Conservation (phyloP, 1,284 basidiomycete species). For the Apiotrichum akiyoshidainum region DNA sequence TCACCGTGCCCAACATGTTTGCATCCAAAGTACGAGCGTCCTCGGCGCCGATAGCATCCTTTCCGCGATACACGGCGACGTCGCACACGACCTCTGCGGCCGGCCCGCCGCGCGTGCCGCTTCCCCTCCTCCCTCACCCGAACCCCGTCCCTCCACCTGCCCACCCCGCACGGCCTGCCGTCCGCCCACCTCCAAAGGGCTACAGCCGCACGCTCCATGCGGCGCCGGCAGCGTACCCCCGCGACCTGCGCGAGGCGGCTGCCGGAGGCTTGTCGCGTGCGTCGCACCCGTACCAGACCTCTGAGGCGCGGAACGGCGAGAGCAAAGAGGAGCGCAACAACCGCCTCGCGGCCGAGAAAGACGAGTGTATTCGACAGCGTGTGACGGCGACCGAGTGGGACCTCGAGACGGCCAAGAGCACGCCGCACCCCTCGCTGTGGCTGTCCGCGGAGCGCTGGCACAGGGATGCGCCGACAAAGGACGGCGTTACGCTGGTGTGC, state of each 20-base stretch:
- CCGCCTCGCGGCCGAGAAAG: constrained; percentile 15
- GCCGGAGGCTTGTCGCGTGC: constrained; percentile 15
- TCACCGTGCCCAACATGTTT: not conserved
- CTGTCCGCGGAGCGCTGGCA: constrained; percentile 28
- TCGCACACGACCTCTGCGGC: constrained; percentile 14
- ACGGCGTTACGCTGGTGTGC: constrained; percentile 64
- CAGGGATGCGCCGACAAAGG: constrained; percentile 20
- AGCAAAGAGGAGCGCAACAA: constrained; percentile 38
- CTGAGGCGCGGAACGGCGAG: constrained; percentile 10
- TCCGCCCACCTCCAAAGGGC: constrained; percentile 34
- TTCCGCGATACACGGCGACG: constrained; percentile 12
- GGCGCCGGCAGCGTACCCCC: constrained; percentile 67
- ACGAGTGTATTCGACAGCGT: constrained; percentile 3
- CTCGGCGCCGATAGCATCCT: not conserved
- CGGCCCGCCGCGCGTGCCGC: constrained; percentile 7
- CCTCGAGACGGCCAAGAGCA: constrained; percentile 8
- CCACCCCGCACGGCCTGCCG: constrained; percentile 13
- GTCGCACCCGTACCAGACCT: constrained; percentile 22
- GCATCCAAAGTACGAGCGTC: not conserved
- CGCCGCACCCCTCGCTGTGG: constrained; percentile 50
- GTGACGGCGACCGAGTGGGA: constrained; percentile 12
- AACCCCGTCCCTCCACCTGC: constrained; percentile 1
- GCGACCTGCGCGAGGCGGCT: constrained; percentile 45
- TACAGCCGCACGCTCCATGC: constrained; percentile 64
- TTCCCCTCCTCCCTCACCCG: constrained; percentile 8